Evolutionary conservation across 1,139 yeast species (phyloP).

Genomic region (Eremothecium coryli): DNA sequence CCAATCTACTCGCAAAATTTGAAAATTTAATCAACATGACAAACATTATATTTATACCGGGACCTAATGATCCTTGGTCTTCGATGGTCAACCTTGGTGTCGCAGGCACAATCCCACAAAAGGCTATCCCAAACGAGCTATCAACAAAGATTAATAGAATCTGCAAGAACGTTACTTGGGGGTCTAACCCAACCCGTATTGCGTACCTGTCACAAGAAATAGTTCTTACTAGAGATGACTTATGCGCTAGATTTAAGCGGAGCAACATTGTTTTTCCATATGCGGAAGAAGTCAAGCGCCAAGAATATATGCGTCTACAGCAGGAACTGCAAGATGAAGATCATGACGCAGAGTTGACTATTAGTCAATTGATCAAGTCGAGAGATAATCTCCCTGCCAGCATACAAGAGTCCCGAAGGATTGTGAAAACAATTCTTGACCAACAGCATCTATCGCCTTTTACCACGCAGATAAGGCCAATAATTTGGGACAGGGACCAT

Average conservation of each 20-base stretch:
- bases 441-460: slow-evolving; percentile 88
- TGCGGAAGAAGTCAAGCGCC: slow-evolving; percentile 31
- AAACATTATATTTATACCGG: slow-evolving; percentile 67
- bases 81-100: slow-evolving; percentile 63
- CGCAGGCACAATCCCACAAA: slow-evolving; percentile 60
- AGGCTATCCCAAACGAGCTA: slow-evolving; percentile 60
- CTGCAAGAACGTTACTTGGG: slow-evolving; percentile 59
- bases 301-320: slow-evolving; percentile 17
- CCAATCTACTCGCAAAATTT: slow-evolving; percentile 43
- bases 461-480: slow-evolving; percentile 47
- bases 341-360: slow-evolving; percentile 15
- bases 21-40: slow-evolving; percentile 38
- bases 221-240: slow-evolving; percentile 61
- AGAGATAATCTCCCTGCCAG: slow-evolving; percentile 30
- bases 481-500: slow-evolving; percentile 63
- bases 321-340: slow-evolving; percentile 12
- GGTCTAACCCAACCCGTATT: slow-evolving; percentile 68
- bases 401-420: slow-evolving; percentile 58
- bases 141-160: slow-evolving; percentile 56
- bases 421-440: slow-evolving; percentile 71
- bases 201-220: slow-evolving; percentile 80
- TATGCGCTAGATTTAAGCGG: slow-evolving; percentile 60
- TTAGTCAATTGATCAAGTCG: slow-evolving; percentile 22
- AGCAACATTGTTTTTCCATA: slow-evolving; percentile 51
- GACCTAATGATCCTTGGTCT: slow-evolving; percentile 91